Evolutionary conservation across 495 filamentous ascomycete genomes (phyloP), one percentile per base, ranked within the genome.

Genomic region (Penicillium bialowiezense): DNA sequence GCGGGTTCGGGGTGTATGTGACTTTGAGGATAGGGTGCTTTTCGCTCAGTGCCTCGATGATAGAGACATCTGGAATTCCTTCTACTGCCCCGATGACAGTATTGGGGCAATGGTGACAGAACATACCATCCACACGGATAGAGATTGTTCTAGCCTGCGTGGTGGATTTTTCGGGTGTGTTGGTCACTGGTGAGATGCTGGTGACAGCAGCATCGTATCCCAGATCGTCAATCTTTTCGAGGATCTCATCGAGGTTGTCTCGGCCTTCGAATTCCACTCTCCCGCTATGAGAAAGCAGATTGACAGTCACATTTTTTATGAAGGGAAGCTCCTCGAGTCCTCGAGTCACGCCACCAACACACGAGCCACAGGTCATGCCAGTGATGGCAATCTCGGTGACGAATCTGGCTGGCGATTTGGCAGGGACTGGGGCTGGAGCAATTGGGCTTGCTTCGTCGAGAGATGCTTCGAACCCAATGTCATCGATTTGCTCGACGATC

Each of bases 301-400:
- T 89, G 36, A 96, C 77, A 5, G 76, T 75, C 17, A 85, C 79
- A 32, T 78, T 72, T 28, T 71, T 73, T 14, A 95, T 71, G 69
- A 82, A 93, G 7, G 76, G 55, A 24, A 79, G 71, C 47, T 82
- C 77, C 45, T 85, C 71, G 28, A 96, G 54, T 5, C 79, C 82
- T 20, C 79, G 65, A 12, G 79, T 87, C 54, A 95, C 79, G 35
- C 70, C 71, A 33, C 78, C 81, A 10, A 81, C 76, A 61, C 91
- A 96, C 3, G 87, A 76, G 17, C 82, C 81, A 60, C 91, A 96
- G 5, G 87, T 93, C 88, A 96, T 93, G 12, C 89, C 89, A 19
- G 77, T 82, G 44, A 96, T 84, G 5, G 85, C 80, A 50, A 90
- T 74, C 2, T 83, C 81, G 3, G 79, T 87, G 37, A 72, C 67